phyloP scores from a whole-genome alignment of 495 filamentous ascomycete species.

The Geoglossum glabrum region DNA sequence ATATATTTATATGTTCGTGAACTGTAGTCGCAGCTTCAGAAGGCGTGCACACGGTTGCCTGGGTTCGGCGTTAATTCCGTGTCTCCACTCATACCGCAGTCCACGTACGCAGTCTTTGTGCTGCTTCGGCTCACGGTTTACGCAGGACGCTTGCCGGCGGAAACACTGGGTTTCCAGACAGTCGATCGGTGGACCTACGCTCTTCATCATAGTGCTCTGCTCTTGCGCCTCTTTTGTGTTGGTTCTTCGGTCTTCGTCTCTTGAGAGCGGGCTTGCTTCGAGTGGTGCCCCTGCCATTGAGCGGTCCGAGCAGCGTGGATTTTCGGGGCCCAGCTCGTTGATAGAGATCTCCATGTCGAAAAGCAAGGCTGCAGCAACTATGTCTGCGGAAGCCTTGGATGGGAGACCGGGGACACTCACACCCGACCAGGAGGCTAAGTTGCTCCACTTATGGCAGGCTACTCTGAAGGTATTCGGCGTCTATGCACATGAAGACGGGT shows the following conservation, averaged over 20 bases:
- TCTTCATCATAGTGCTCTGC: background rate
- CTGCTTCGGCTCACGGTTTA: background rate
- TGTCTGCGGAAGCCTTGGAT: slow-evolving; percentile 21
- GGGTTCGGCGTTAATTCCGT: background rate
- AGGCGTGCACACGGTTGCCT: background rate
- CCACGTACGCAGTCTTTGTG: background rate
- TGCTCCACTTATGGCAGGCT: slow-evolving; percentile 69
- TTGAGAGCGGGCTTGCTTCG: background rate
- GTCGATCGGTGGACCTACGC: background rate
- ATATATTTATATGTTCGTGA: background rate
- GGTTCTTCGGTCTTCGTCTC: background rate
- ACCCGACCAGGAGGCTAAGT: slow-evolving; percentile 66
- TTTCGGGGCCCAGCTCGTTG: background rate
- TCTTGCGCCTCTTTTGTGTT: background rate
- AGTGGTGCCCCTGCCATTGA: background rate
- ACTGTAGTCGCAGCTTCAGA: background rate
- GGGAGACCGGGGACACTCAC: slow-evolving; percentile 81
- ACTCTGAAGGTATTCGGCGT: slow-evolving; percentile 68
- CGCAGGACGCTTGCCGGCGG: background rate
- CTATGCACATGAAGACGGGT: slow-evolving; percentile 16
- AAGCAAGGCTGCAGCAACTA: background rate
- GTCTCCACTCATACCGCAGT: background rate
- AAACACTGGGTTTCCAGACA: background rate
- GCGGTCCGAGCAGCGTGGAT: background rate
- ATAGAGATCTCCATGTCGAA: background rate